A percentile compares a stretch with the other conserved stretches of the same genome.
phyloP scores from a whole-genome alignment of 257 asterid genomes.

The Orobanche coerulescens region DNA sequence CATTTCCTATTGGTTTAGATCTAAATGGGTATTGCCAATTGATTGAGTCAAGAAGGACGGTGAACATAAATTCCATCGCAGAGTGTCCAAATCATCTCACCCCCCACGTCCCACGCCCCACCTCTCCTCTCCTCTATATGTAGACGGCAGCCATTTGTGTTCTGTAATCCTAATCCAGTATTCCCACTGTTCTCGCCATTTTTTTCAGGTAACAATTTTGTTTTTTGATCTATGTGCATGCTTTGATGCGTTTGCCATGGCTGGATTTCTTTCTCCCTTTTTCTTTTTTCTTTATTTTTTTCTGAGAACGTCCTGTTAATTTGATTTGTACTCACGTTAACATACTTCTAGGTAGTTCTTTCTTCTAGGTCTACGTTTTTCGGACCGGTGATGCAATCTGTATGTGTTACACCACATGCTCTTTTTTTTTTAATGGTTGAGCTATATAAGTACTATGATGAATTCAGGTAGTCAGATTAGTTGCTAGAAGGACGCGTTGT shows the following conservation, averaged over 20 bases:
- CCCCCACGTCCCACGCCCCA: too few relatives aligned
- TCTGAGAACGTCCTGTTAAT: neutral
- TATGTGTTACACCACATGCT: conserved; percentile 5
- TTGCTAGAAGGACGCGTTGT: neutral
- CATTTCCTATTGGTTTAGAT: too few relatives aligned
- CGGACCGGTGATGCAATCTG: conserved; percentile 13
- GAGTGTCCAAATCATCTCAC: neutral
- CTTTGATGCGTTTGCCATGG: conserved; percentile 11
- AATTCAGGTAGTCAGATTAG: conserved; percentile 7
- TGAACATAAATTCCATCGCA: neutral
- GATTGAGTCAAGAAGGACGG: conserved; percentile 22
- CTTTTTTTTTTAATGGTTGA: neutral
- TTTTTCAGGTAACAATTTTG: conserved; percentile 20
- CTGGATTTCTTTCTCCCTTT: neutral
- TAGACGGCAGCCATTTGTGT: neutral
- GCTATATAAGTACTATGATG: neutral
- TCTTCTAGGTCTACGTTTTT: conserved; percentile 19
- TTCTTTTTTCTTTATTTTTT: neutral
- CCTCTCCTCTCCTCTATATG: conserved; percentile 12
- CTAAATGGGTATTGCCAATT: too few relatives aligned
- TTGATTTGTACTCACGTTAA: conserved; percentile 13
- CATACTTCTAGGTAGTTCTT: neutral
- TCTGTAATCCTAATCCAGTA: neutral
- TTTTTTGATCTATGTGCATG: conserved; percentile 1
- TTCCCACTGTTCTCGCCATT: neutral